Conservation (phyloP, 305 asterid species). For the Fraxinus greggii region DNA sequence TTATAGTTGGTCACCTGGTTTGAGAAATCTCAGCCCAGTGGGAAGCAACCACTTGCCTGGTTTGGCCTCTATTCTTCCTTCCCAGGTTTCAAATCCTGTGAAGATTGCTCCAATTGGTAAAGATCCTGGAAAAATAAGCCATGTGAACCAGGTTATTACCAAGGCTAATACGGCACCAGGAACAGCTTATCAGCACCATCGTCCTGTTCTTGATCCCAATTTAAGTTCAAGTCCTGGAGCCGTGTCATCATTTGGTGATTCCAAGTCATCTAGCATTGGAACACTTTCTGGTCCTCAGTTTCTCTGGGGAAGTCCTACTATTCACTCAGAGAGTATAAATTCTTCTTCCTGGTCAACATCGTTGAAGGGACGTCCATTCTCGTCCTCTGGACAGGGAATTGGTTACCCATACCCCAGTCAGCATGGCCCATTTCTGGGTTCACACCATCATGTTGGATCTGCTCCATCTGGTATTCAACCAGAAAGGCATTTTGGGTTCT, state of each 20-base stretch:
- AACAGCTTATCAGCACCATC: constrained; percentile 40
- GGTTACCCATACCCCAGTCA: constrained; percentile 53
- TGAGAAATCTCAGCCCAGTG: constrained; percentile 57
- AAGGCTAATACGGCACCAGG: constrained; percentile 28
- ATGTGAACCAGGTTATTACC: constrained; percentile 27
- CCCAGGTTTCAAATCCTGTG: constrained; percentile 60
- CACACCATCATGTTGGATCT: constrained; percentile 81
- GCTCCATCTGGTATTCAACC: constrained; percentile 89
- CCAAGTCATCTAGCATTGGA: constrained; percentile 65
- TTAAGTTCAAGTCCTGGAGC: constrained; percentile 57
- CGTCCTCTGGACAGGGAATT: constrained; percentile 47
- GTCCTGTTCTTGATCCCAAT: constrained; percentile 49
- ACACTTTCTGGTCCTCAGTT: constrained; percentile 93
- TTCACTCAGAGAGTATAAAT: constrained; percentile 51
- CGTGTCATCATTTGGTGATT: constrained; percentile 50
- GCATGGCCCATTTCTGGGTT: constrained; percentile 52
- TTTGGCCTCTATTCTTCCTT: constrained; percentile 78
- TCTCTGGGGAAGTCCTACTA: constrained; percentile 90
- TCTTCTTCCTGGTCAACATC: constrained; percentile 66
- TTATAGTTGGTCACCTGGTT: constrained; percentile 51
- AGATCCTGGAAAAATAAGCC: constrained; percentile 55
- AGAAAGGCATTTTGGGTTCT: constrained; percentile 70
- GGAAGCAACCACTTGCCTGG: constrained; percentile 61
- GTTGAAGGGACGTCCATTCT: constrained; percentile 43
- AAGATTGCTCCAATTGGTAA: constrained; percentile 84